phyloP scores from a whole-genome alignment of 768 basidiomycete genomes.

The Psilocybe tampanensis region DNA sequence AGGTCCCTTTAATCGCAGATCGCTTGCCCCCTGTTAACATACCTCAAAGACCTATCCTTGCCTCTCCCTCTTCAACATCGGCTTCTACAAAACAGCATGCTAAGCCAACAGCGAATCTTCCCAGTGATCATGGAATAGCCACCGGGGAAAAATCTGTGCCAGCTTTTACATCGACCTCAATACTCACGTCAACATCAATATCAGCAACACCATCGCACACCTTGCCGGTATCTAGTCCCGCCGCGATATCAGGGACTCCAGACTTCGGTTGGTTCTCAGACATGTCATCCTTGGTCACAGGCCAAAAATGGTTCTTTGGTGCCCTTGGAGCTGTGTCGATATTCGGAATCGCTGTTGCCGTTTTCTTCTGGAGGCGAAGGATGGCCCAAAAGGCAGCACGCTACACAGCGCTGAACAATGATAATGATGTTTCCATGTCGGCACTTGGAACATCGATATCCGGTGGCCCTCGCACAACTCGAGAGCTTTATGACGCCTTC shows the following conservation, averaged over 20 bases:
- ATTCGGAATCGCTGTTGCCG: conserved; percentile 66
- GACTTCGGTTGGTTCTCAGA: conserved; percentile 88
- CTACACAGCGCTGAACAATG: conserved; percentile 63
- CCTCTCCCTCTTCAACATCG: conserved; percentile 32
- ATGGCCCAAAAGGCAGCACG: conserved; percentile 41
- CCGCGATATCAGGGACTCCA: conserved; percentile 56
- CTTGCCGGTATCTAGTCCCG: conserved; percentile 22
- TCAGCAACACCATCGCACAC: conserved; percentile 28
- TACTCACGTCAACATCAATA: too few species aligned
- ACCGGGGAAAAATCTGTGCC: conserved; percentile 82
- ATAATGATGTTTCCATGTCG: conserved; percentile 80
- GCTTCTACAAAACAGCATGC: conserved; percentile 57
- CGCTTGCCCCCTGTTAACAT: conserved; percentile 47
- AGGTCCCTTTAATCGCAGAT: conserved; percentile 55
- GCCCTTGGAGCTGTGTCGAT: conserved; percentile 79
- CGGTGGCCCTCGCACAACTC: conserved; percentile 57
- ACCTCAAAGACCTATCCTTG: conserved; percentile 35
- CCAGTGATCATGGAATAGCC: conserved; percentile 80
- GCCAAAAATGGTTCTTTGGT: conserved; percentile 88
- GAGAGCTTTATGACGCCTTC: conserved; percentile 96
- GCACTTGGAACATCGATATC: conserved; percentile 47
- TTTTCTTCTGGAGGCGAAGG: conserved; percentile 83
- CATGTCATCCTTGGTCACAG: conserved; percentile 71
- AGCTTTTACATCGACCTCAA: conserved; percentile 57
- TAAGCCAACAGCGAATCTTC: conserved; percentile 88